These are phyloP conservation scores for Oryza glumipatula DNA, from an alignment of 176 grass and related monocot genomes.

Conservation along the genomic window DNA sequence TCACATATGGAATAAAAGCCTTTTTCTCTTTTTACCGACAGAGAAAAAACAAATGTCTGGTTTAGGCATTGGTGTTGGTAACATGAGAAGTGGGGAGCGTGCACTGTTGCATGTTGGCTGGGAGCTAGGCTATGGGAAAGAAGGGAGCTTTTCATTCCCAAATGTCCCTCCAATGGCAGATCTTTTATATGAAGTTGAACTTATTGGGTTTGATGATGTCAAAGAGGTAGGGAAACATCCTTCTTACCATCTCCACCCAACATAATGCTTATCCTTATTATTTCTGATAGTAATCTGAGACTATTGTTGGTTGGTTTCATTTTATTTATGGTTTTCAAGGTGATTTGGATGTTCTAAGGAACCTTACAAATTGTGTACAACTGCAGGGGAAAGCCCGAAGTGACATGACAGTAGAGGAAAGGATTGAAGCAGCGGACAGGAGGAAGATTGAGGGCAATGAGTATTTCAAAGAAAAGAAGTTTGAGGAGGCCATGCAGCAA, in stretches of 20 bases:
- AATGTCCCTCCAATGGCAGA: slow-evolving; percentile 94
- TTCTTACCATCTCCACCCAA: neutral
- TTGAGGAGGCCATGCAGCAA: slow-evolving; percentile 89
- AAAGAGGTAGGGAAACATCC: slow-evolving; percentile 70
- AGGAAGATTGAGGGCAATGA: slow-evolving; percentile 82
- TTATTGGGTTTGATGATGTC: slow-evolving; percentile 87
- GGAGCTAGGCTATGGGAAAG: slow-evolving; percentile 92
- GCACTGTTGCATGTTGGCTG: slow-evolving; percentile 82
- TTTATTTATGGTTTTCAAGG: slow-evolving; percentile 13
- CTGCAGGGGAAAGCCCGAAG: slow-evolving; percentile 81
- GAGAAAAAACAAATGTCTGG: slow-evolving; percentile 77
- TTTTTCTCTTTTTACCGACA: slow-evolving; percentile 26
- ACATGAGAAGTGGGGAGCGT: slow-evolving; percentile 78
- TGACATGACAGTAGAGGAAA: slow-evolving; percentile 97
- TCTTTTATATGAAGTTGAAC: slow-evolving; percentile 91
- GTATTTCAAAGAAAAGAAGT: slow-evolving; percentile 83
- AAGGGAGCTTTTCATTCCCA: slow-evolving; percentile 98
- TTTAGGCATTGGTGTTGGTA: slow-evolving; percentile 79
- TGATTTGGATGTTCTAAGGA: slow-evolving; percentile 5
- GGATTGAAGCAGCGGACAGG: slow-evolving; percentile 88
- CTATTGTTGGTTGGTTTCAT: slow-evolving; percentile 42
- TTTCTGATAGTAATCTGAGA: slow-evolving; percentile 38
- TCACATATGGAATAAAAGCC: slow-evolving; percentile 20
- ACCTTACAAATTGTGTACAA: slow-evolving; percentile 5
- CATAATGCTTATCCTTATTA: no score